phyloP scores from a whole-genome alignment of 2,329 filamentous ascomycete genomes.

The Penicillium brasilianum region DNA sequence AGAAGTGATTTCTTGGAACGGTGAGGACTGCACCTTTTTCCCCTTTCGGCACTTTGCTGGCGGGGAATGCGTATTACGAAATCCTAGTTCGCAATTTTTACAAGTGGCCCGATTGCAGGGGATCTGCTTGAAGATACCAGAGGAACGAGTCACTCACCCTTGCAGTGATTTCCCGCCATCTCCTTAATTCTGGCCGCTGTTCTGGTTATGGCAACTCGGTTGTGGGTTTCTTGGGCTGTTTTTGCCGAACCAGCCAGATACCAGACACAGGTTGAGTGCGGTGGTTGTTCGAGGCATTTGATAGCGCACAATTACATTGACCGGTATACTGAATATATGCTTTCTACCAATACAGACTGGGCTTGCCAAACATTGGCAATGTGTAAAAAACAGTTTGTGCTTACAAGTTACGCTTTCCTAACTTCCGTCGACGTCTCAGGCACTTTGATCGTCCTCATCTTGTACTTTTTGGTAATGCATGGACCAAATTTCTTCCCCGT shows the following conservation, averaged over 20 bases:
- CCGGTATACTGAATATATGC: too few relatives aligned
- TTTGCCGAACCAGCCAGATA: neutral
- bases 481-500: slow-evolving; percentile 56
- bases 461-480: slow-evolving; percentile 60
- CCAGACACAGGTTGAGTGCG: too few relatives aligned
- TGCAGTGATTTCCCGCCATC: neutral
- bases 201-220: neutral
- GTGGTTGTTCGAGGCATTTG: too few relatives aligned
- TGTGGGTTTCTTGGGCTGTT: neutral
- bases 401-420: too few relatives aligned
- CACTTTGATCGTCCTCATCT: slow-evolving; percentile 63
- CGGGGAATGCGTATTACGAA: neutral
- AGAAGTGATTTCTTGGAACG: neutral
- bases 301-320: too few relatives aligned
- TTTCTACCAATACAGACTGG: too few relatives aligned
- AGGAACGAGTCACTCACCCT: neutral
- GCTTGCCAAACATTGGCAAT: too few relatives aligned
- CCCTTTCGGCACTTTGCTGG: neutral
- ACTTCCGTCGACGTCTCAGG: slow-evolving; percentile 55
- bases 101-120: neutral
- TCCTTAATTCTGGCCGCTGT: neutral
- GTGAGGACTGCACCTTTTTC: neutral
- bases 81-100: neutral
- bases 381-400: too few relatives aligned
- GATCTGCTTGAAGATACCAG: neutral